A percentile compares a stretch with the other conserved stretches of the same genome.
phyloP scores from a whole-genome alignment of 495 filamentous ascomycete genomes.

The Niebla homalea region DNA sequence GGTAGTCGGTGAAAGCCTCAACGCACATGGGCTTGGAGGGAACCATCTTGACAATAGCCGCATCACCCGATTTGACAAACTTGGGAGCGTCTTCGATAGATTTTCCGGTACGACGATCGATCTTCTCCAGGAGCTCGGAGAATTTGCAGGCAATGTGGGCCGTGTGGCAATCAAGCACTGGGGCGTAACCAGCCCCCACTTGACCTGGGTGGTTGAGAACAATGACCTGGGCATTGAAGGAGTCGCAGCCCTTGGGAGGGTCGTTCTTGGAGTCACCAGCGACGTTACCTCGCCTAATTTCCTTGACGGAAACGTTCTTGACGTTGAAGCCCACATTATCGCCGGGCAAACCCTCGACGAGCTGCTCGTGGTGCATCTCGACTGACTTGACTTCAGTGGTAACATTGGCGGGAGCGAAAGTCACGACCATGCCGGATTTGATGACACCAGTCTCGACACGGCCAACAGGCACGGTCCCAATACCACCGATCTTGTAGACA shows the following conservation, averaged over 20 bases:
- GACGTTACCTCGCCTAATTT: constrained; percentile 99
- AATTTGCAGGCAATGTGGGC: constrained; percentile 99
- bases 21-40: constrained; percentile 99
- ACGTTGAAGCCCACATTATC: constrained; percentile 99
- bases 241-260: constrained; percentile 74
- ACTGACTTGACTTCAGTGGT: constrained; percentile 99
- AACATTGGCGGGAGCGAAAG: constrained; percentile 91
- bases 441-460: constrained; percentile 99
- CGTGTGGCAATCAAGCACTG: constrained; percentile 98
- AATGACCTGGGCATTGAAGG: constrained; percentile 99
- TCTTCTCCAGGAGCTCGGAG: constrained; percentile 96
- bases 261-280: constrained; percentile 99
- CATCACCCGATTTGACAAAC: constrained; percentile 99
- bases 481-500: constrained; percentile 99
- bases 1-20: constrained; percentile 99
- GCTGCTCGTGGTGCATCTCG: constrained; percentile 99
- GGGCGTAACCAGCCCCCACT: constrained; percentile 96
- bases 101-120: constrained; percentile 99
- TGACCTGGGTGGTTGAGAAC: constrained; percentile 99
- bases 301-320: constrained; percentile 99
- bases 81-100: constrained; percentile 80
- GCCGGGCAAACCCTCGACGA: constrained; percentile 86
- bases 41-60: constrained; percentile 99
- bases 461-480: constrained; percentile 97
- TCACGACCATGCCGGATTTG: constrained; percentile 79